Base-by-base conservation (phyloP, 2,329 filamentous ascomycete species). In the Aureobasidium sp. region DNA sequence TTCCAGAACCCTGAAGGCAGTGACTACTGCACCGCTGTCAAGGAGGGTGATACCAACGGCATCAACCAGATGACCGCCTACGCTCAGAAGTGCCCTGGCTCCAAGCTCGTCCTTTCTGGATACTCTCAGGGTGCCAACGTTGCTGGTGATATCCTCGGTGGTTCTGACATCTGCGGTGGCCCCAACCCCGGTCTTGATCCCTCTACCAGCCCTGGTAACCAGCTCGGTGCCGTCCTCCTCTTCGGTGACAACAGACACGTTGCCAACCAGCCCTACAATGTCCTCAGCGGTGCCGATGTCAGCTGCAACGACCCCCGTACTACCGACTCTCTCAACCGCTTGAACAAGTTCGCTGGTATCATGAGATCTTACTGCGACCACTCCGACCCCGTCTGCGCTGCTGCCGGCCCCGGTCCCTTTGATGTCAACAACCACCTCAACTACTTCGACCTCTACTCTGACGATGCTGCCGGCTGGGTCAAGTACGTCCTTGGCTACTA, bases 1-100 rank as follows among this genome's bases (percentile, higher is more conserved):
- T 67, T 62, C 61, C 39, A 40, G 35, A 62, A 66, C 47, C 56
- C 64, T 9, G 52, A 54, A 5, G 63, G 53, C 19, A 63, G 45
- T 35, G 72, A 73, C 64, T 77, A 76, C 67, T 77, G 73, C 68
- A 60, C 68, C 27, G 71, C 75, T 2, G 72, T 78, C 9, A 69
- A 69, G 6, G 71, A 74, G 40, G 76, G 76, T 2, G 68, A 69
- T 9, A 65, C 1, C 33, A 60, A 60, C 24, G 57, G 57, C 27
- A 27, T 60, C 17, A 12, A 22, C 8, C 57, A 60, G 57, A 60
- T 60, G 33, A 60, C 22, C 24, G 45, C 44, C 22, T 60, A 60
- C 24, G 57, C 57, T 15, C 17, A 42, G 17, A 65, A 63, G 48
- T 70, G 68, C 49, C 68, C 69, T 5, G 62, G 57, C 27, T 63